phyloP scores from a whole-genome alignment of 148 eudicot species.

The Talinum fruticosum region DNA sequence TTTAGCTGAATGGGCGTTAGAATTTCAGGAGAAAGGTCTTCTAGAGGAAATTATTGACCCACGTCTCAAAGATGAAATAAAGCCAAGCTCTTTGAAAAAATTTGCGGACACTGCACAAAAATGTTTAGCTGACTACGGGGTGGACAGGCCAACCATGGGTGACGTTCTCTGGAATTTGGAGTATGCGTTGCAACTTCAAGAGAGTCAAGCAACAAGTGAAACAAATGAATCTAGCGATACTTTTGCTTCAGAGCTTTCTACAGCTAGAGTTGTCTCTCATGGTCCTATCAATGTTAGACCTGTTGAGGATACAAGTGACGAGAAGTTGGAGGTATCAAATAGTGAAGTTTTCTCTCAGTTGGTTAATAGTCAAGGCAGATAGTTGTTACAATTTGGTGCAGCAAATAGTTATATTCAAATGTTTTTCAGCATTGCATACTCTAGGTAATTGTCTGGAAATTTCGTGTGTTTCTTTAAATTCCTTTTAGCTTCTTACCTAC shows the following conservation, averaged over 20 bases:
- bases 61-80: conserved; percentile 51
- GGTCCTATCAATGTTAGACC: conserved; percentile 26
- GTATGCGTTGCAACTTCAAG: conserved; percentile 74
- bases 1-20: conserved; percentile 88
- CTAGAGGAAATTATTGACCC: conserved; percentile 69
- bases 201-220: conserved; percentile 37
- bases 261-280: conserved; percentile 28
- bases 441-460: background rate
- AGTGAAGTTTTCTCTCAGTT: conserved; percentile 80
- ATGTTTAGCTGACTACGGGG: conserved; percentile 84
- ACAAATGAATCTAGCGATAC: conserved; percentile 22
- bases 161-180: conserved; percentile 97
- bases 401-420: background rate
- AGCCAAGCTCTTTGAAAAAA: conserved; percentile 58
- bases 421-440: background rate
- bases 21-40: conserved; percentile 65
- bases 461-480: background rate
- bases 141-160: conserved; percentile 92
- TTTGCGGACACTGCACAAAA: conserved; percentile 82
- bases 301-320: conserved; percentile 36
- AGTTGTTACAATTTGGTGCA: conserved; percentile 6
- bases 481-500: background rate
- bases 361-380: conserved; percentile 73
- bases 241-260: conserved; percentile 29
- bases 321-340: conserved; percentile 41